Percentiles rank a stretch among this genome's conserved stretches.
Evolutionary conservation across 1,284 basidiomycete species (phyloP).

Genomic region (Inonotus obliquus): DNA sequence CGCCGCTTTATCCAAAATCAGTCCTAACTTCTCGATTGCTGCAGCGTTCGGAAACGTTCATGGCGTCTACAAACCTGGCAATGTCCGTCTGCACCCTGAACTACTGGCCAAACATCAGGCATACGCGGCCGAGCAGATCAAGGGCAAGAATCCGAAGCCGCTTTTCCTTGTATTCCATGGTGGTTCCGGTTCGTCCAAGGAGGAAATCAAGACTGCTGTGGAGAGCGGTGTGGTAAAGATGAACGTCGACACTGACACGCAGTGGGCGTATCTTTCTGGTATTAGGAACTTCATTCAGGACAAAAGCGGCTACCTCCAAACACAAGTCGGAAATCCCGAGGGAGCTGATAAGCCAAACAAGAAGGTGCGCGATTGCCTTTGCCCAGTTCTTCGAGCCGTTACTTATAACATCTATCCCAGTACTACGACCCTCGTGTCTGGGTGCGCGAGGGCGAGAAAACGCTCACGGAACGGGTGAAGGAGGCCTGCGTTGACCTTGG

Average conservation of each 20-base stretch:
- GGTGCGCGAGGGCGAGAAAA: conserved; percentile 99
- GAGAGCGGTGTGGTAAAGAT: conserved; percentile 94
- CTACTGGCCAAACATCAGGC: conserved; percentile 91
- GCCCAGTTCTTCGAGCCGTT: not conserved
- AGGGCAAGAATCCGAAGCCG: conserved; percentile 67
- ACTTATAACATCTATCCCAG: conserved; percentile 32
- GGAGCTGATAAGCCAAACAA: conserved; percentile 95
- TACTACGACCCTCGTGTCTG: conserved; percentile 94
- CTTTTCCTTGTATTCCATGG: conserved; percentile 99
- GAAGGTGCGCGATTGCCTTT: conserved; percentile 51
- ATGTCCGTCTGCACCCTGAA: conserved; percentile 90
- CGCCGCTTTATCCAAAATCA: conserved; percentile 77
- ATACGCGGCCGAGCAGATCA: conserved; percentile 70
- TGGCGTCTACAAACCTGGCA: conserved; percentile 94
- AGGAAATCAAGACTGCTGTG: conserved; percentile 95
- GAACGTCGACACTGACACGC: conserved; percentile 95
- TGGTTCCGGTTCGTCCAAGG: conserved; percentile 95
- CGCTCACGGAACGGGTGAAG: conserved; percentile 82
- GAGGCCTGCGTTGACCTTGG: conserved; percentile 90
- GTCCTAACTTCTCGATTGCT: conserved; percentile 95
- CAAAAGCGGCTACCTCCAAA: conserved; percentile 82
- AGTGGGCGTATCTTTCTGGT: conserved; percentile 89
- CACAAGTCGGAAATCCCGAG: conserved; percentile 93
- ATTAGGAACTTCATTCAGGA: conserved; percentile 85
- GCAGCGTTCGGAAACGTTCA: conserved; percentile 98